phyloP scores from a whole-genome alignment of 208 protist genomes.

The Trypanosoma brucei region DNA sequence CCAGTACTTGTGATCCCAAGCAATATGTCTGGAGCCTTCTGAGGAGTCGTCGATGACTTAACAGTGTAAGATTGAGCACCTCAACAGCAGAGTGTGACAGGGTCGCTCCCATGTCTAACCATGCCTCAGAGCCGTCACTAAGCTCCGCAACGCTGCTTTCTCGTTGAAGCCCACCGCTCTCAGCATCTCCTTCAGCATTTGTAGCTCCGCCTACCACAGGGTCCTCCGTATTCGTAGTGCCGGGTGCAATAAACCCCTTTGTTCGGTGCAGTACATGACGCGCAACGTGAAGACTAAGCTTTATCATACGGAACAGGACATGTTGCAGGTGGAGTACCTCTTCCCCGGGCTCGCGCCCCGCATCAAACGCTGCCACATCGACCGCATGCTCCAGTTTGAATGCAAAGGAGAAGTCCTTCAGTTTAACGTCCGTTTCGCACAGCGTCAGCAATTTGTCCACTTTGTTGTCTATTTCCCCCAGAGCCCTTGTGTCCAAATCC shows the following conservation, averaged over 20 bases:
- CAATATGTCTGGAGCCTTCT: conserved; percentile 56
- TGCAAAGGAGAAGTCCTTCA: conserved; percentile 56
- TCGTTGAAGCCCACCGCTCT: conserved; percentile 21
- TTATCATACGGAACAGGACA: conserved; percentile 63
- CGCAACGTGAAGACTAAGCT: conserved; percentile 54
- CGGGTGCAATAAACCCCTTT: conserved; percentile 7
- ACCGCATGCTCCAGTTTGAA: conserved; percentile 83
- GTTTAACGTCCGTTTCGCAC: conserved; percentile 46
- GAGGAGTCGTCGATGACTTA: conserved; percentile 37
- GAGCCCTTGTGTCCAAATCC: conserved; percentile 33
- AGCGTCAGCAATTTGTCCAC: conserved; percentile 63
- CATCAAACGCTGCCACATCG: conserved; percentile 61
- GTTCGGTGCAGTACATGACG: conserved; percentile 42
- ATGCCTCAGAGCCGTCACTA: conserved; percentile 57
- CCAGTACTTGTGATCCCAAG: conserved; percentile 39
- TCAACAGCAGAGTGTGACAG: conserved; percentile 52
- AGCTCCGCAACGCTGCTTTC: conserved; percentile 82
- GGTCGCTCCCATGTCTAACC: conserved; percentile 65
- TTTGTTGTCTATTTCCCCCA: conserved; percentile 47
- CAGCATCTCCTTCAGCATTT: not conserved
- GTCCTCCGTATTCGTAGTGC: not conserved
- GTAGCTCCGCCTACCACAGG: not conserved
- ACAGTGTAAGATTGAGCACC: conserved; percentile 51
- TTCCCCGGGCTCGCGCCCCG: conserved; percentile 32
- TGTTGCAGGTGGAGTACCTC: conserved; percentile 52